Evolutionary conservation across 2,329 filamentous ascomycete species (phyloP).

Genomic region (Fusarium mundagurra): DNA sequence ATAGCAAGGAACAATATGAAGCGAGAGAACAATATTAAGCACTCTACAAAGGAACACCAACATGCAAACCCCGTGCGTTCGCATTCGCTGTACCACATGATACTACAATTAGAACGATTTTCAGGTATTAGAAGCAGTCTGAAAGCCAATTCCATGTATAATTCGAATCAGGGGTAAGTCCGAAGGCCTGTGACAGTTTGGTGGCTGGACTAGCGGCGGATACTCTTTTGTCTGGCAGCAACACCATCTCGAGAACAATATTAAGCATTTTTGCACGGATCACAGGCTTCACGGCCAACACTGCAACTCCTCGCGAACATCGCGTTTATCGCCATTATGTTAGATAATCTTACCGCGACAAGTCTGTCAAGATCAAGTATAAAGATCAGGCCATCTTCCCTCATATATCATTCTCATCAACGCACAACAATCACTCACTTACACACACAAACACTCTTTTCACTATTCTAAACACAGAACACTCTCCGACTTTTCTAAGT

Average conservation of each 20-base stretch:
- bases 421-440: slow-evolving; percentile 30
- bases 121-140: neutral
- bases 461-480: slow-evolving; percentile 41
- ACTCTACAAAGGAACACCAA: slow-evolving; percentile 27
- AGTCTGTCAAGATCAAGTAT: slow-evolving; percentile 15
- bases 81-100: slow-evolving; percentile 6
- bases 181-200: slow-evolving; percentile 1
- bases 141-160: neutral
- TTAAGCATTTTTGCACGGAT: slow-evolving; percentile 34
- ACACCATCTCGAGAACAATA: slow-evolving; percentile 42
- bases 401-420: slow-evolving; percentile 6
- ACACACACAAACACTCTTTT: slow-evolving; percentile 29
- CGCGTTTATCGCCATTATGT: neutral
- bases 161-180: neutral
- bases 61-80: slow-evolving; percentile 6
- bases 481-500: slow-evolving; percentile 40
- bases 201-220: slow-evolving; percentile 11
- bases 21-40: slow-evolving; percentile 46
- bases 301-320: slow-evolving; percentile 10
- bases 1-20: slow-evolving; percentile 37
- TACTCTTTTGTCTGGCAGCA: slow-evolving; percentile 21
- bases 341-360: neutral
- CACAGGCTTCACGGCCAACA: slow-evolving; percentile 18
- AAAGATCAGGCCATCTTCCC: slow-evolving; percentile 20
- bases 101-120: neutral